A percentile compares a stretch with the other conserved stretches of the same genome.
These are phyloP conservation scores for Corynespora cassiicola DNA, from an alignment of 2,329 filamentous ascomycete genomes.

Conservation along the genomic window DNA sequence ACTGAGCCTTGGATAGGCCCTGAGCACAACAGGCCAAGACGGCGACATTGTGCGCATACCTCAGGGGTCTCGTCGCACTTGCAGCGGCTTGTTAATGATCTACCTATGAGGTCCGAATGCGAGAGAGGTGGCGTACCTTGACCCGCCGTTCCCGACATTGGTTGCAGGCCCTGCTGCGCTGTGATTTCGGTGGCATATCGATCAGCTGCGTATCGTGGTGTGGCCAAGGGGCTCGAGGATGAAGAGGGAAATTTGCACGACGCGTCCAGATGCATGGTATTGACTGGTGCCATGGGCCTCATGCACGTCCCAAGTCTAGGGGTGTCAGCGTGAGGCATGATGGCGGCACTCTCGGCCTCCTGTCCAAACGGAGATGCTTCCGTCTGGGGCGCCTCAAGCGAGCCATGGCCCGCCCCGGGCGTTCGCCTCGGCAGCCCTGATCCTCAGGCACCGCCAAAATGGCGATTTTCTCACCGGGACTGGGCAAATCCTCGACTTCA, in stretches of 20 bases:
- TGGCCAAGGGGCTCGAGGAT: conserved; percentile 1
- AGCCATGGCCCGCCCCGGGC: too few species aligned
- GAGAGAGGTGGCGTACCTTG: conserved; percentile 27
- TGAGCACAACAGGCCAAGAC: conserved; percentile 36
- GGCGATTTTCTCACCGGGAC: too few species aligned
- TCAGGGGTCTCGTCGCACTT: conserved; percentile 43
- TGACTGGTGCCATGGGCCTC: too few species aligned
- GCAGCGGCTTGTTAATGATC: conserved; percentile 2
- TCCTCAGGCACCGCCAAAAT: too few species aligned
- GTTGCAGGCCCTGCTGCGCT: conserved; percentile 40
- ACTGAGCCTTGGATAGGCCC: conserved; percentile 39
- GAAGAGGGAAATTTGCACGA: conserved; percentile 25
- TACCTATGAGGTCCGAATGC: conserved; percentile 1
- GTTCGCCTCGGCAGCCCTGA: too few species aligned
- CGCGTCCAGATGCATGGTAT: conserved; percentile 1
- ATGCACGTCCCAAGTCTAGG: conserved; percentile 6
- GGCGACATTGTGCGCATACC: conserved; percentile 34
- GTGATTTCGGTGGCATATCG: conserved; percentile 26
- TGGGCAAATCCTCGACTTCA: too few species aligned
- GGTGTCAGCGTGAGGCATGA: too few species aligned
- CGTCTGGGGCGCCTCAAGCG: too few species aligned
- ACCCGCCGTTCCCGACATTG: conserved; percentile 44
- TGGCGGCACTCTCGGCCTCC: too few species aligned
- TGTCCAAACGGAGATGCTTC: too few species aligned
- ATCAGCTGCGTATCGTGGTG: neutral